A percentile compares a stretch with the other conserved stretches of the same genome.
phyloP scores from a whole-genome alignment of 352 stramenopile species.

The Poterioochromonas sp. region DNA sequence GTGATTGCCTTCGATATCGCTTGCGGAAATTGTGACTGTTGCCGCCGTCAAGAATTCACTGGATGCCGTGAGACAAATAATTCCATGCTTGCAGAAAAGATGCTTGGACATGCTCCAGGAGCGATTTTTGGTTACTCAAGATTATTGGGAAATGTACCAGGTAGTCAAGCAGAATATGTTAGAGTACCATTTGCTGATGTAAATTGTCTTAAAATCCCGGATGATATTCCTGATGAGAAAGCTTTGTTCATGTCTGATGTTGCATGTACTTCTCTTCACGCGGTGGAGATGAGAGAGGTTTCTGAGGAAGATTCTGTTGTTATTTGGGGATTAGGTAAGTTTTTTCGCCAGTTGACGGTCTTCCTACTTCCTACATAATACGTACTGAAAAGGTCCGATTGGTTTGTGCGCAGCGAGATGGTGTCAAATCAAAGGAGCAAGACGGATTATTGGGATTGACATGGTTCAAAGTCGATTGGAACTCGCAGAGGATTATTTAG shows the following conservation, averaged over 20 bases:
- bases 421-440: neutral
- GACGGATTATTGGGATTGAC: neutral
- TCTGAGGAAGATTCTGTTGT: neutral
- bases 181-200: neutral
- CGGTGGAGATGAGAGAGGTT: neutral
- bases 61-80: neutral
- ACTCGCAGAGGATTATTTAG: neutral
- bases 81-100: neutral
- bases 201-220: neutral
- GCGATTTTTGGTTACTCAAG: neutral
- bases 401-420: neutral
- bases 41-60: neutral
- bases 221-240: neutral
- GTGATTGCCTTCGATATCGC: neutral
- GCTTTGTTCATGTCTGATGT: conserved; percentile 1
- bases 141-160: neutral
- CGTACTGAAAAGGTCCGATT: too few species aligned
- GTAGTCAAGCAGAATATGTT: neutral
- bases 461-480: neutral
- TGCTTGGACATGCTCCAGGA: neutral
- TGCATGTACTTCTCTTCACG: neutral
- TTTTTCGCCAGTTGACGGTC: too few species aligned
- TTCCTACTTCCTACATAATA: too few species aligned
- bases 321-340: neutral
- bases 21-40: neutral